Percentiles rank a stretch among this genome's conserved stretches.
Evolutionary conservation across 2,329 filamentous ascomycete species (phyloP).

Genomic region (Trichoderma guizhouense): DNA sequence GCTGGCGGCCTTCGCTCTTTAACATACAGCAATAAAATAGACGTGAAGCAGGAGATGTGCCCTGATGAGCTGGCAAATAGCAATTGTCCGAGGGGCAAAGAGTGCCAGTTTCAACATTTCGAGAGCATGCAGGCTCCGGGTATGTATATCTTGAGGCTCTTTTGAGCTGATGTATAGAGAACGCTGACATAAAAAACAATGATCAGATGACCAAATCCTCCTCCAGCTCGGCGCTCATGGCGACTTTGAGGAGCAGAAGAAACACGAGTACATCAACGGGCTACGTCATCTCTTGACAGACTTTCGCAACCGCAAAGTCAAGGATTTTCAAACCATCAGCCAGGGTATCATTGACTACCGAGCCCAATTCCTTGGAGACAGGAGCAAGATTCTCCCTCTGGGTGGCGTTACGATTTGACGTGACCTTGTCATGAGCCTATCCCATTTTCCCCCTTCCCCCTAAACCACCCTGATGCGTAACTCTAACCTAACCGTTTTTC

Average conservation of each 20-base stretch:
- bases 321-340: slow-evolving; percentile 65
- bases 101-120: slow-evolving; percentile 80
- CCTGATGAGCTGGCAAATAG: slow-evolving; percentile 68
- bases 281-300: slow-evolving; percentile 59
- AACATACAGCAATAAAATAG: slow-evolving; percentile 91
- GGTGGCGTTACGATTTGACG: slow-evolving; percentile 43
- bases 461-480: not conserved
- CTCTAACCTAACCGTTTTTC: slow-evolving; percentile 7
- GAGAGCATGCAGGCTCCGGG: slow-evolving; percentile 37
- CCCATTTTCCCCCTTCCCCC: not conserved
- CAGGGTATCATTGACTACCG: slow-evolving; percentile 65
- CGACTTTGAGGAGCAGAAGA: slow-evolving; percentile 59
- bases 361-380: slow-evolving; percentile 61
- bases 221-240: slow-evolving; percentile 66
- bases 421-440: not conserved
- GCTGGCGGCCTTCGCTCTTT: slow-evolving; percentile 78
- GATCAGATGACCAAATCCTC: slow-evolving; percentile 68
- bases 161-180: slow-evolving; percentile 32
- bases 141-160: slow-evolving; percentile 29
- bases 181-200: slow-evolving; percentile 43
- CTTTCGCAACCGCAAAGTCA: slow-evolving; percentile 56
- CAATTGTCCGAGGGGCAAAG: slow-evolving; percentile 65
- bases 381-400: slow-evolving; percentile 59
- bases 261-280: slow-evolving; percentile 59
- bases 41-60: slow-evolving; percentile 71